Conservation (phyloP, 148 eudicot genomes). For the Rhododendron williamsianum region DNA sequence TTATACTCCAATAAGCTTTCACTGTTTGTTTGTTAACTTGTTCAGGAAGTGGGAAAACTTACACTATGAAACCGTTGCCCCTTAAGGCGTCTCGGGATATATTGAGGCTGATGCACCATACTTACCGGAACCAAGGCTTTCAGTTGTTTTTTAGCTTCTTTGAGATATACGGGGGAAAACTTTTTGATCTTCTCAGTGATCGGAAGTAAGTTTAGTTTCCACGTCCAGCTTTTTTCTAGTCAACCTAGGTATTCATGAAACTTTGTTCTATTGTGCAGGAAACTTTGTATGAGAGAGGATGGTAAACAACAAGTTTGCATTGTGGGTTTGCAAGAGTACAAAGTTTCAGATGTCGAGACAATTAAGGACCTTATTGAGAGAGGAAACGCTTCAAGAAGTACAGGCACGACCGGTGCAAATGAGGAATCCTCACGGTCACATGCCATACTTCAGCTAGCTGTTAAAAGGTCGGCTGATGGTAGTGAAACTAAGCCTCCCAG, state of each 20-base stretch:
- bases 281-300: conserved; percentile 95
- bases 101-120: conserved; percentile 84
- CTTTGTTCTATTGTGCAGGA: conserved; percentile 38
- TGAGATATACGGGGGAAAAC: conserved; percentile 98
- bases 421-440: conserved; percentile 99
- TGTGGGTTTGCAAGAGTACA: conserved; percentile 93
- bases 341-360: conserved; percentile 86
- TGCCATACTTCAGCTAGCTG: conserved; percentile 94
- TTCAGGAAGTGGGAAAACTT: conserved; percentile 97
- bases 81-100: conserved; percentile 86
- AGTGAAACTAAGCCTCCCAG: conserved; percentile 74
- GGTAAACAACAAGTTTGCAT: conserved; percentile 97
- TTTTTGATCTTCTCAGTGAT: conserved; percentile 87
- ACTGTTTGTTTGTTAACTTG: conserved; percentile 14
- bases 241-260: background rate
- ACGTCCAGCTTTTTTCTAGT: background rate
- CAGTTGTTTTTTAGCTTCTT: conserved; percentile 92
- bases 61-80: conserved; percentile 95
- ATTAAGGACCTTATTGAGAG: conserved; percentile 90
- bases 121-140: conserved; percentile 87
- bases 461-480: conserved; percentile 70
- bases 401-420: conserved; percentile 98
- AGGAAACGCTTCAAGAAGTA: conserved; percentile 89
- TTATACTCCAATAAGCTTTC: background rate
- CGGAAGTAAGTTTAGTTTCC: conserved; percentile 57